Evolutionary conservation across 2,329 filamentous ascomycete species (phyloP).

Genomic region (Dryadomyces quercus-mongolicae): DNA sequence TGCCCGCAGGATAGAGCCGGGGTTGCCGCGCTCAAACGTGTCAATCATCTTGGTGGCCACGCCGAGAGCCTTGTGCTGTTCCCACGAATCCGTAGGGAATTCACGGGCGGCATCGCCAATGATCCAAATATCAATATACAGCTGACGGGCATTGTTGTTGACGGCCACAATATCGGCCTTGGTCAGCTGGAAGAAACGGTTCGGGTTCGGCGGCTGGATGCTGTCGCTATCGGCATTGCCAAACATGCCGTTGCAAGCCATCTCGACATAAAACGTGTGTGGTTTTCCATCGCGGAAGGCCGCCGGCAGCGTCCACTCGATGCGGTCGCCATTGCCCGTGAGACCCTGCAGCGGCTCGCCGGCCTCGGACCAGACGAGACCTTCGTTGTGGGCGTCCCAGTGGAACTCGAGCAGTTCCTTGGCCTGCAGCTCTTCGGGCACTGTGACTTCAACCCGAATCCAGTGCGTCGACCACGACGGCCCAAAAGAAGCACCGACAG

Average conservation of each 20-base stretch:
- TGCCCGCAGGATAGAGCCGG: constrained; percentile 65
- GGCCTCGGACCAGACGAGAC: constrained; percentile 82
- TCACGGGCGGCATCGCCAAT: constrained; percentile 86
- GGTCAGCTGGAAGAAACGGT: constrained; percentile 65
- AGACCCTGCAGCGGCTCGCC: constrained; percentile 86
- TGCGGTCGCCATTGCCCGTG: constrained; percentile 77
- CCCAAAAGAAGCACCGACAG: constrained; percentile 70
- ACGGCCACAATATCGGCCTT: constrained; percentile 81
- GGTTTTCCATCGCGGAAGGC: constrained; percentile 73
- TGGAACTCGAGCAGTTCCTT: constrained; percentile 86
- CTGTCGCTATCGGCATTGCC: constrained; percentile 76
- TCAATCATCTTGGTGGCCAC: constrained; percentile 85
- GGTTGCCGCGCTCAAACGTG: constrained; percentile 67
- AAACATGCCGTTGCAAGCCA: constrained; percentile 99
- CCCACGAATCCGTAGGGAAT: constrained; percentile 77
- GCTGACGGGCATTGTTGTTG: constrained; percentile 69
- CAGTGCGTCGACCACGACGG: constrained; percentile 97
- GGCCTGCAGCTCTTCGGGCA: constrained; percentile 59
- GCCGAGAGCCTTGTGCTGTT: constrained; percentile 75
- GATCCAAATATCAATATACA: constrained; percentile 93
- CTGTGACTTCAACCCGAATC: constrained; percentile 74
- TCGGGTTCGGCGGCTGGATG: constrained; percentile 80
- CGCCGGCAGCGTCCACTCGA: constrained; percentile 83
- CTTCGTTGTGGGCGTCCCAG: constrained; percentile 92
- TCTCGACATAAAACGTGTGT: constrained; percentile 89